Evolutionary conservation across 257 asterid genomes (phyloP).

Genomic region (Nicotiana otophora): DNA sequence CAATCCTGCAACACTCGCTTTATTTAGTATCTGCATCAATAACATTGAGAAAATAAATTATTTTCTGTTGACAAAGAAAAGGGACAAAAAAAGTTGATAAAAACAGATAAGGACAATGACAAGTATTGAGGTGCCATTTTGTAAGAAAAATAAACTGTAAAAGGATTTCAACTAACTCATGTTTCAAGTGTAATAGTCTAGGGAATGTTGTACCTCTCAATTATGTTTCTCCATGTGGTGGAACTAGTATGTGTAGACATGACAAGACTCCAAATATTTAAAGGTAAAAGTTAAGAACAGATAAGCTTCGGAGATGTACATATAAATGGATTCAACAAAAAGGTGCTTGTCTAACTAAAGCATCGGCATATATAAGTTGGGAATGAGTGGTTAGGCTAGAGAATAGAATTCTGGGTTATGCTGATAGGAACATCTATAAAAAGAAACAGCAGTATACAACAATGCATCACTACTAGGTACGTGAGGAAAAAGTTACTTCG

Average conservation of each 20-base stretch:
- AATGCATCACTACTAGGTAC: background rate
- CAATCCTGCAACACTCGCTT: slow-evolving; percentile 61
- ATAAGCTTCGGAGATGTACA: background rate
- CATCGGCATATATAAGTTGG: background rate
- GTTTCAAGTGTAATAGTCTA: background rate
- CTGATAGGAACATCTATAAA: background rate
- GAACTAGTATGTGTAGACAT: background rate
- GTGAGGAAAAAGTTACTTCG: background rate
- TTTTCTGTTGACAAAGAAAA: slow-evolving; percentile 10
- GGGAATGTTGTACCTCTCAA: background rate
- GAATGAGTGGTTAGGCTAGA: background rate
- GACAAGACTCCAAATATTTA: background rate
- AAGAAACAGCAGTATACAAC: background rate
- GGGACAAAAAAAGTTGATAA: background rate
- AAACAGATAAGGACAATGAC: background rate
- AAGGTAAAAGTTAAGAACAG: background rate
- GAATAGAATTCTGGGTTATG: background rate
- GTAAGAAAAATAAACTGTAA: background rate
- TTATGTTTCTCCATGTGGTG: background rate
- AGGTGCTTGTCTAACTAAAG: background rate
- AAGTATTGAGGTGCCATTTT: background rate
- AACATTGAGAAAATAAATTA: slow-evolving; percentile 16
- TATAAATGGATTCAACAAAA: background rate
- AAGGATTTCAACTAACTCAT: background rate
- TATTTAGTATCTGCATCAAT: slow-evolving; percentile 56